A percentile compares a stretch with the other conserved stretches of the same genome.
Conservation (phyloP, 2,329 filamentous ascomycete genomes). For the Claviceps sp. region DNA sequence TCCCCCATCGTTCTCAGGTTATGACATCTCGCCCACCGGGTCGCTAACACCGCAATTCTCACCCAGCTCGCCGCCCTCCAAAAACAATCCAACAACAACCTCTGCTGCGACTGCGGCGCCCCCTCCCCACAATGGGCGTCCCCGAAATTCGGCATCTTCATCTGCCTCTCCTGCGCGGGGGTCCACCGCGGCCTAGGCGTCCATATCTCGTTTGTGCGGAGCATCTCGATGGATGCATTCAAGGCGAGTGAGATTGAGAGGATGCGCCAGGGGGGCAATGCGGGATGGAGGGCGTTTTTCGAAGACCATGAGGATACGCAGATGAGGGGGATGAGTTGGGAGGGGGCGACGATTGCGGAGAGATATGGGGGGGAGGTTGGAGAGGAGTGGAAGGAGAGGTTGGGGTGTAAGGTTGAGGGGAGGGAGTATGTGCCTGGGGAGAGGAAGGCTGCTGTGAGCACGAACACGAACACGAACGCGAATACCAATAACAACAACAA, state of each 20-base stretch:
- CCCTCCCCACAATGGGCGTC: slow-evolving; percentile 96
- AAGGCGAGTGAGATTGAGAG: slow-evolving; percentile 84
- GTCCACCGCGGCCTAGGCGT: slow-evolving; percentile 90
- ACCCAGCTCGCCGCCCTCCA: slow-evolving; percentile 75
- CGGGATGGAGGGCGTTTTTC: slow-evolving; percentile 77
- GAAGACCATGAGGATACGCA: slow-evolving; percentile 55
- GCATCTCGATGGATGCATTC: slow-evolving; percentile 97
- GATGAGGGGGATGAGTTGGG: slow-evolving; percentile 59
- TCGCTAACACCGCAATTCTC: not conserved
- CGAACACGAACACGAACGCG: not conserved
- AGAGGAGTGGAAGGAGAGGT: slow-evolving; percentile 87
- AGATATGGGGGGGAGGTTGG: slow-evolving; percentile 80
- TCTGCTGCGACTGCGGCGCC: slow-evolving; percentile 89
- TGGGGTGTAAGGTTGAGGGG: slow-evolving; percentile 79
- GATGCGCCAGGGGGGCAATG: slow-evolving; percentile 88
- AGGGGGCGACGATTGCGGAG: slow-evolving; percentile 80
- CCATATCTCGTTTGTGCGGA: slow-evolving; percentile 95
- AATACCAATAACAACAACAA: too few species aligned
- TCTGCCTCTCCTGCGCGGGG: slow-evolving; percentile 91
- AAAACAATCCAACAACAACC: slow-evolving; percentile 76
- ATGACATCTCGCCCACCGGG: not conserved
- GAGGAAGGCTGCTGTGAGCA: slow-evolving; percentile 33
- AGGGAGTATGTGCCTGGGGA: slow-evolving; percentile 68
- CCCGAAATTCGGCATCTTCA: slow-evolving; percentile 97
- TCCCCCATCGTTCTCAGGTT: not conserved